These are phyloP conservation scores for Umbelopsis sp. DNA, from an alignment of 192 early-diverging fungal genomes.

Conservation along the genomic window DNA sequence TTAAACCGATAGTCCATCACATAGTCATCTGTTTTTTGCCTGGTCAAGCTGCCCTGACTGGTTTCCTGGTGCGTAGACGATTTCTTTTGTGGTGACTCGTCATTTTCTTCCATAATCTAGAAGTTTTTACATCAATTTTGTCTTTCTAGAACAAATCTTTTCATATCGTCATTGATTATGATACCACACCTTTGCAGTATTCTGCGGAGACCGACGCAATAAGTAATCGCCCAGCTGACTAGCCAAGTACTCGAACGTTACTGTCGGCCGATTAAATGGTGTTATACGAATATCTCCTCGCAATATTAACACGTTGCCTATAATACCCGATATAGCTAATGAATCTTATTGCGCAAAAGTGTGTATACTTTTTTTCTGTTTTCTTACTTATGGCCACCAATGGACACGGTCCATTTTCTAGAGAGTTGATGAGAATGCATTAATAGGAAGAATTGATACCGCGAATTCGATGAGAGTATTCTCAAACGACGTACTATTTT, in stretches of 20 bases:
- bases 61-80: neutral
- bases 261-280: constrained; percentile 50
- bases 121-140: neutral
- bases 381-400: constrained; percentile 69
- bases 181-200: constrained; percentile 24
- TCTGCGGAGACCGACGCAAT: constrained; percentile 44
- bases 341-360: neutral
- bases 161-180: neutral
- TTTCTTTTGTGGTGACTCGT: constrained; percentile 1
- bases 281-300: constrained; percentile 65
- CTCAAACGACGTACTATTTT: constrained; percentile 62
- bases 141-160: neutral
- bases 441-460: neutral
- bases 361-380: neutral
- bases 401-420: constrained; percentile 92
- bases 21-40: constrained; percentile 34
- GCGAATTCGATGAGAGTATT: neutral
- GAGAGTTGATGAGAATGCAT: neutral
- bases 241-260: constrained; percentile 72
- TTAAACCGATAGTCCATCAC: constrained; percentile 50
- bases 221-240: constrained; percentile 78
- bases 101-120: neutral
- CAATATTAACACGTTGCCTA: constrained; percentile 83
- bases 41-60: constrained; percentile 11
- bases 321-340: neutral